phyloP scores from a whole-genome alignment of 1,284 basidiomycete species.

The Papiliotrema terrestris region DNA sequence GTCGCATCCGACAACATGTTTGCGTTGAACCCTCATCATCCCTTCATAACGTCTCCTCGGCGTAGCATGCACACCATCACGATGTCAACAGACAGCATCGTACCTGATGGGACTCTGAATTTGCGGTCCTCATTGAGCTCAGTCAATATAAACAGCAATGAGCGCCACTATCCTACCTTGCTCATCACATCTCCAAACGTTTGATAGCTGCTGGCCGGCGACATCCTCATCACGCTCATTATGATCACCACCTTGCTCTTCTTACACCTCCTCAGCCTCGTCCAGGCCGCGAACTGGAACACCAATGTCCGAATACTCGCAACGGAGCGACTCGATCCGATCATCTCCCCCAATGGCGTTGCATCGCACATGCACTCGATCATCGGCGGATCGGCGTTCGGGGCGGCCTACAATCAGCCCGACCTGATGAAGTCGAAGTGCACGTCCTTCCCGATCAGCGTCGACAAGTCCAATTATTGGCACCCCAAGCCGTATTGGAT shows the following conservation, averaged over 20 bases:
- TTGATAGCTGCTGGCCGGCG: not conserved
- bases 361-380: conserved; percentile 19
- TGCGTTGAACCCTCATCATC: no score
- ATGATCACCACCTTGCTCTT: not conserved
- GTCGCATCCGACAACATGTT: no score
- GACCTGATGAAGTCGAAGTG: conserved; percentile 20
- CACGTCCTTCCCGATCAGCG: conserved; percentile 21
- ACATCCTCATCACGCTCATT: not conserved
- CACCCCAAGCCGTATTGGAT: conserved; percentile 21
- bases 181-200: not conserved
- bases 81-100: no score
- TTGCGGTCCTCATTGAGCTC: no score
- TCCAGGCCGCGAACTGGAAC: conserved; percentile 1
- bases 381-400: conserved; percentile 27
- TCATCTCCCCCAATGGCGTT: conserved; percentile 18
- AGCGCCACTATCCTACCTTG: no score
- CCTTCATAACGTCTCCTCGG: no score
- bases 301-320: conserved; percentile 6
- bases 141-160: no score
- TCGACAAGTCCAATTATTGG: conserved; percentile 38
- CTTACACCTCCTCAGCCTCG: not conserved
- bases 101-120: no score
- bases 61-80: no score
- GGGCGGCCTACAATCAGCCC: conserved; percentile 28
- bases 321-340: conserved; percentile 21